Conservation (phyloP, 768 basidiomycete species). For the Amanita thiersii region DNA sequence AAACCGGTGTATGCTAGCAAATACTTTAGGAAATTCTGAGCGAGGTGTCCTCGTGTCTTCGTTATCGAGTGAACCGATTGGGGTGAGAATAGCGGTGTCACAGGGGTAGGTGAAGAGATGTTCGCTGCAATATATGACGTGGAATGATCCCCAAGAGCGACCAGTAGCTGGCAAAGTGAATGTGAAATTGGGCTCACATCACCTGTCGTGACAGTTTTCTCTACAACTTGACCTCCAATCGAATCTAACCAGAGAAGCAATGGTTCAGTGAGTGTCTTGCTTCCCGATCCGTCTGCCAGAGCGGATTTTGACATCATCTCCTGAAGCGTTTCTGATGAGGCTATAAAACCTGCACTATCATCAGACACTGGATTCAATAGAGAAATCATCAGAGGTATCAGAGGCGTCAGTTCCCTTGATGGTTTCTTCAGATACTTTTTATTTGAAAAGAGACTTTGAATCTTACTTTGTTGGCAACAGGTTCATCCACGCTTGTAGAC, state of each 20-base stretch:
- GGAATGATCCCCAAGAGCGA: slow-evolving; percentile 82
- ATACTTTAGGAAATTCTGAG: slow-evolving; percentile 65
- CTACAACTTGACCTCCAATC: slow-evolving; percentile 40
- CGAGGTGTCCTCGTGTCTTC: slow-evolving; percentile 39
- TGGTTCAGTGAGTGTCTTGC: slow-evolving; percentile 73
- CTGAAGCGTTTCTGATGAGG: slow-evolving; percentile 64
- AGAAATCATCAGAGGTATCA: slow-evolving; percentile 59
- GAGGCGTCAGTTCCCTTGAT: slow-evolving; percentile 55
- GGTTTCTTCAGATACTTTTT: slow-evolving; percentile 1
- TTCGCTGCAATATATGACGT: slow-evolving; percentile 66
- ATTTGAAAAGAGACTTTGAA: slow-evolving; percentile 5
- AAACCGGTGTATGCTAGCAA: slow-evolving; percentile 66
- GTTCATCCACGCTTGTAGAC: slow-evolving; percentile 78
- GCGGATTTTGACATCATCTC: slow-evolving; percentile 74
- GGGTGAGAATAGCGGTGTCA: slow-evolving; percentile 20
- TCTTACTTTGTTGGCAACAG: slow-evolving; percentile 61
- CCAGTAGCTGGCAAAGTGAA: slow-evolving; percentile 74
- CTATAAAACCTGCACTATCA: slow-evolving; percentile 48
- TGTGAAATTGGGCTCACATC: slow-evolving; percentile 50
- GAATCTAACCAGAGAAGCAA: slow-evolving; percentile 71
- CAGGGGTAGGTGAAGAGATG: slow-evolving; percentile 40
- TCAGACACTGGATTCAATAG: slow-evolving; percentile 48
- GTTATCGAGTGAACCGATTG: slow-evolving; percentile 12
- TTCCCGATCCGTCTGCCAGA: slow-evolving; percentile 62
- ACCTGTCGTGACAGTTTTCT: slow-evolving; percentile 26